Evolutionary conservation across 768 basidiomycete genomes (phyloP).

Genomic region (Clitopilus hobsonii): DNA sequence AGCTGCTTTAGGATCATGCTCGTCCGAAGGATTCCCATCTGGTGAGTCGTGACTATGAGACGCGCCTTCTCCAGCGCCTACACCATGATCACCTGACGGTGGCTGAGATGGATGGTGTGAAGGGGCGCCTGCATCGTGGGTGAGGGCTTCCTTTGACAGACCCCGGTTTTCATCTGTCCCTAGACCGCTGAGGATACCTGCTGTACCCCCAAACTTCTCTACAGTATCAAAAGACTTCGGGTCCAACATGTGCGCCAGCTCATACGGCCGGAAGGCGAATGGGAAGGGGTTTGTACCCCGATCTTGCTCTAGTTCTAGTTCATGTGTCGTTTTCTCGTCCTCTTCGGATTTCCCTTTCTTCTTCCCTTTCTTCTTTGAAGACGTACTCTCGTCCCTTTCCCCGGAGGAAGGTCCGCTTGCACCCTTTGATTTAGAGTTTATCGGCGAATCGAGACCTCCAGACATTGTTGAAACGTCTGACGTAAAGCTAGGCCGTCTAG

Average conservation of each 20-base stretch:
- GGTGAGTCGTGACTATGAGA: slow-evolving; percentile 24
- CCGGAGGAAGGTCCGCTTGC: slow-evolving; percentile 30
- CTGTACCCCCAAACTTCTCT: slow-evolving; percentile 63
- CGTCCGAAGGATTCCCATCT: too few species aligned
- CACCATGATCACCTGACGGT: slow-evolving; percentile 12
- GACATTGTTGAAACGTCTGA: slow-evolving; percentile 36
- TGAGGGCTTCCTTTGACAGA: slow-evolving; percentile 21
- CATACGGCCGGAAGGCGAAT: slow-evolving; percentile 68
- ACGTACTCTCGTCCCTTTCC: slow-evolving; percentile 15
- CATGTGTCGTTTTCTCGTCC: slow-evolving; percentile 25
- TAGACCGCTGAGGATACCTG: slow-evolving; percentile 64
- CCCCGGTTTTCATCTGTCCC: slow-evolving; percentile 60
- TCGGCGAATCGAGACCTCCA: neutral
- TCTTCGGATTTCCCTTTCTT: slow-evolving; percentile 19
- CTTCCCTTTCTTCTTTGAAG: slow-evolving; percentile 16
- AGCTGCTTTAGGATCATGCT: slow-evolving; percentile 30
- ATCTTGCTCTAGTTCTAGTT: slow-evolving; percentile 33
- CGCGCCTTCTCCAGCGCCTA: slow-evolving; percentile 17
- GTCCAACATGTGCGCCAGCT: slow-evolving; percentile 83
- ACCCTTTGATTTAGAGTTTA: slow-evolving; percentile 9
- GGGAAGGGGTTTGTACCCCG: slow-evolving; percentile 54
- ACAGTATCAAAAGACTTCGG: slow-evolving; percentile 77
- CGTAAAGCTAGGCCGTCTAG: slow-evolving; percentile 49
- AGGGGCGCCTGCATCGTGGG: slow-evolving; percentile 10
- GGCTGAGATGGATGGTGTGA: slow-evolving; percentile 5